Evolutionary conservation across 1,284 basidiomycete species (phyloP), one percentile per base, ranked within the genome.

Genomic region (Porogramme epimiltina): DNA sequence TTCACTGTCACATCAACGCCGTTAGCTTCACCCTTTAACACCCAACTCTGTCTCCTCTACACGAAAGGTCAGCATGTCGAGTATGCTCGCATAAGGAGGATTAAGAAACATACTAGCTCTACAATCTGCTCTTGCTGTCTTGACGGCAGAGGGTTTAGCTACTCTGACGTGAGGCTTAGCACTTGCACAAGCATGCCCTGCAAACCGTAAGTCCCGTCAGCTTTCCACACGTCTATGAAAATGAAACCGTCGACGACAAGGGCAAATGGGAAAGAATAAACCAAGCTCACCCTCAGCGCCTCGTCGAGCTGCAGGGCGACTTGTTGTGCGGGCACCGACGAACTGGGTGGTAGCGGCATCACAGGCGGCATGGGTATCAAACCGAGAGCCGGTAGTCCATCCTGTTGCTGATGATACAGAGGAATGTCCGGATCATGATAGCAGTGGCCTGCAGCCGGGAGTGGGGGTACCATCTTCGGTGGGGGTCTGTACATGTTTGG

Each of bases 101-200:
- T n/a, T n/a, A n/a, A 28, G 18, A 16, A 40, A 75, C 87, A 54
- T 58, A 93, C 93, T 67, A 97, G 71, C 63, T 90, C 84, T 70
- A 93, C 79, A 40, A 98, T 92, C n/a, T 92, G 89, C 0, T 85
- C 83, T 41, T 89, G 81, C 62, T 98, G 95, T 2, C 81, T 78
- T 1, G 91, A 87, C 20, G 94, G 91, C 42, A 98, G 73, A 6
- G 82, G 84, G 51, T 85, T 87, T 62, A 99, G 91, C 71, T 98
- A 94, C 42, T 93, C 93, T 36, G 82, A 87, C 0, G 91, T 91
- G 63, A 99, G 73, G 53, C 80, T 82, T 26, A 99, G 73, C 0
- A 98, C 94, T 72, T 95, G 93, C 68, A 91, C 77, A 41, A 95
- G 66, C 85, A 94, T 91, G 22, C 80, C 77, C 90, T 93, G n/a